Percentiles rank a stretch among this genome's conserved stretches.
Conservation (phyloP, 352 stramenopile genomes). For the Globisporangium megalacanthum region DNA sequence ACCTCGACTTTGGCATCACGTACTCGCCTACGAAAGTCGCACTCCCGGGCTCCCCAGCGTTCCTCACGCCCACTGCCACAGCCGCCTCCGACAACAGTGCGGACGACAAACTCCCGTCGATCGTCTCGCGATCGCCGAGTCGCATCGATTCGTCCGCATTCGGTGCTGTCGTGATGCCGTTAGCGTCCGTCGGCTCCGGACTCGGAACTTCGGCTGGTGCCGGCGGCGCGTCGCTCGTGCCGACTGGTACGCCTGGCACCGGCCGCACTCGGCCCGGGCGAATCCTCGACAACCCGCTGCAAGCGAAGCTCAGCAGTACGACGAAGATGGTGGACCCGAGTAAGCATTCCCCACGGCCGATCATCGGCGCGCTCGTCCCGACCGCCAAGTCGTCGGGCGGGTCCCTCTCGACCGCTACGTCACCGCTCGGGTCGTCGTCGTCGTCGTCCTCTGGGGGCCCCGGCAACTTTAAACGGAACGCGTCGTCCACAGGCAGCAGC, state of each 20-base stretch:
- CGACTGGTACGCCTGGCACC: conserved; percentile 26
- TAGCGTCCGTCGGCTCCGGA: background rate
- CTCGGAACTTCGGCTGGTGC: background rate
- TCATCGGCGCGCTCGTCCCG: conserved; percentile 19
- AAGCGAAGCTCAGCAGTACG: conserved; percentile 22
- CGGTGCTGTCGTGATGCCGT: conserved; percentile 3
- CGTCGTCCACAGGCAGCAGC: conserved; percentile 31
- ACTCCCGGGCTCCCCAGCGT: conserved; percentile 18
- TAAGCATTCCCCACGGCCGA: conserved; percentile 33
- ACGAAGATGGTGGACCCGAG: conserved; percentile 26
- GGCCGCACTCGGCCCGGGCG: conserved; percentile 26
- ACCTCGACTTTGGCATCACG: conserved; percentile 44
- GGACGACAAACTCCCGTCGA: conserved; percentile 59
- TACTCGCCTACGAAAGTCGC: conserved; percentile 30
- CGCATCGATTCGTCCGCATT: conserved; percentile 22
- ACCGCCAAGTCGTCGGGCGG: conserved; percentile 14
- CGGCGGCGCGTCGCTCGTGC: conserved; percentile 5
- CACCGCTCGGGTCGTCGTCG: conserved; percentile 7
- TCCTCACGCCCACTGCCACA: conserved; percentile 13
- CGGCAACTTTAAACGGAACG: conserved; percentile 46
- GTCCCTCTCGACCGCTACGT: background rate
- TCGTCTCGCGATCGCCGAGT: conserved; percentile 39
- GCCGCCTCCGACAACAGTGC: background rate
- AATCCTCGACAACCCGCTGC: conserved; percentile 50
- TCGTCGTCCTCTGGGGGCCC: background rate